phyloP scores from a whole-genome alignment of 441 rosid species.

The Mallotus repandus region DNA sequence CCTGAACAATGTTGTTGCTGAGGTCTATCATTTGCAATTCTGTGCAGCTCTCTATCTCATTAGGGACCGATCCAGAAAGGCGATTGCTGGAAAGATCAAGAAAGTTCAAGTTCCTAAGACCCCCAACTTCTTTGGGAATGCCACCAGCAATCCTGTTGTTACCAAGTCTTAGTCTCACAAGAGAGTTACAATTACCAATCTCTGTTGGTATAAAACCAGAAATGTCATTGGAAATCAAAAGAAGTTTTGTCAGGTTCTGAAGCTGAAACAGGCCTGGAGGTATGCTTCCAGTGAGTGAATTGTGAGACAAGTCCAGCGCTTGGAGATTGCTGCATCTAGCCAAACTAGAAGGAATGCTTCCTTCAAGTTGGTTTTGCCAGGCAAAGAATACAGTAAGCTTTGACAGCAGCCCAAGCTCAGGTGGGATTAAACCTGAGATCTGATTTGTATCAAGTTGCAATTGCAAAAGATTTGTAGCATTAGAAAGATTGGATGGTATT shows the following conservation, averaged over 20 bases:
- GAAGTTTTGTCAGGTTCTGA: slow-evolving; percentile 77
- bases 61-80: slow-evolving; percentile 64
- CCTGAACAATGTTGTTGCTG: slow-evolving; percentile 70
- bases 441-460: slow-evolving; percentile 84
- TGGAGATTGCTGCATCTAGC: slow-evolving; percentile 65
- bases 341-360: slow-evolving; percentile 80
- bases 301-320: slow-evolving; percentile 87
- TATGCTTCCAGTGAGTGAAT: slow-evolving; percentile 73
- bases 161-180: slow-evolving; percentile 76
- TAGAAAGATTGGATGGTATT: slow-evolving; percentile 64
- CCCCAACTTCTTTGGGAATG: slow-evolving; percentile 69
- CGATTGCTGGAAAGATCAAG: slow-evolving; percentile 81
- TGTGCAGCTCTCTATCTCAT: slow-evolving; percentile 69
- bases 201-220: slow-evolving; percentile 74
- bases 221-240: slow-evolving; percentile 74
- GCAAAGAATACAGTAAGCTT: slow-evolving; percentile 76
- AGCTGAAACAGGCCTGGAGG: slow-evolving; percentile 84
- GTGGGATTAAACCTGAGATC: slow-evolving; percentile 80
- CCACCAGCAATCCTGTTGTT: slow-evolving; percentile 65
- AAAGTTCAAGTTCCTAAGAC: slow-evolving; percentile 60
- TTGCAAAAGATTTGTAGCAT: slow-evolving; percentile 65
- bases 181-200: slow-evolving; percentile 77
- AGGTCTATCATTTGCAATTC: slow-evolving; percentile 87
- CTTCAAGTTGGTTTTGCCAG: slow-evolving; percentile 96
- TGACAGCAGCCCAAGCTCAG: slow-evolving; percentile 66